phyloP scores from a whole-genome alignment of 2,329 filamentous ascomycete species.

The Canariomyces notabilis region DNA sequence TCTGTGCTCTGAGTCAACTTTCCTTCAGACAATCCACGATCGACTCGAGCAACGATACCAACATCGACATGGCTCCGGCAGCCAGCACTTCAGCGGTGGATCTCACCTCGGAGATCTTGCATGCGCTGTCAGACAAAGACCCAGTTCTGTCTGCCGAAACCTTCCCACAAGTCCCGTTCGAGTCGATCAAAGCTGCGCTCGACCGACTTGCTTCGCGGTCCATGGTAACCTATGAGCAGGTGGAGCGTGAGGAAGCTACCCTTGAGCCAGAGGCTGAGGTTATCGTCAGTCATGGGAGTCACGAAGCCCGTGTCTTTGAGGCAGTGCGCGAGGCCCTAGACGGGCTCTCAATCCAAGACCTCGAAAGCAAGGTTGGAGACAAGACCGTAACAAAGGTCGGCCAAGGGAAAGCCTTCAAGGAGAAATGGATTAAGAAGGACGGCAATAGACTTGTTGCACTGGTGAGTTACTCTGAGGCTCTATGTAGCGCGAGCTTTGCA shows the following conservation, averaged over 20 bases:
- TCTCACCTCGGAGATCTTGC: slow-evolving; percentile 60
- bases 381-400: slow-evolving; percentile 75
- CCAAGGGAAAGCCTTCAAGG: slow-evolving; percentile 90
- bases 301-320: slow-evolving; percentile 78
- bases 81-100: slow-evolving; percentile 39
- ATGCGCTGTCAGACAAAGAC: slow-evolving; percentile 57
- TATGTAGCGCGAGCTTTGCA: slow-evolving; percentile 46
- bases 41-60: slow-evolving; percentile 2
- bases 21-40: not conserved
- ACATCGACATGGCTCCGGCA: slow-evolving; percentile 18
- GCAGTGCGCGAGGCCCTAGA: slow-evolving; percentile 67
- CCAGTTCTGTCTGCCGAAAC: slow-evolving; percentile 63
- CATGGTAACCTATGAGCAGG: slow-evolving; percentile 81
- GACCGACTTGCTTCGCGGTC: slow-evolving; percentile 78
- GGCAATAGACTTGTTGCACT: slow-evolving; percentile 48
- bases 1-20: slow-evolving; percentile 19
- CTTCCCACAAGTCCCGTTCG: slow-evolving; percentile 62
- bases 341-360: slow-evolving; percentile 73
- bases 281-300: slow-evolving; percentile 70
- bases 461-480: slow-evolving; percentile 33
- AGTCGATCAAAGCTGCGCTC: slow-evolving; percentile 76
- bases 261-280: slow-evolving; percentile 71
- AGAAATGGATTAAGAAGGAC: slow-evolving; percentile 64
- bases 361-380: slow-evolving; percentile 65
- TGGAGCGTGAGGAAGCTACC: slow-evolving; percentile 71